Base-by-base conservation (phyloP, 805 yeast species). In the Wickerhamiella hasegawae region DNA sequence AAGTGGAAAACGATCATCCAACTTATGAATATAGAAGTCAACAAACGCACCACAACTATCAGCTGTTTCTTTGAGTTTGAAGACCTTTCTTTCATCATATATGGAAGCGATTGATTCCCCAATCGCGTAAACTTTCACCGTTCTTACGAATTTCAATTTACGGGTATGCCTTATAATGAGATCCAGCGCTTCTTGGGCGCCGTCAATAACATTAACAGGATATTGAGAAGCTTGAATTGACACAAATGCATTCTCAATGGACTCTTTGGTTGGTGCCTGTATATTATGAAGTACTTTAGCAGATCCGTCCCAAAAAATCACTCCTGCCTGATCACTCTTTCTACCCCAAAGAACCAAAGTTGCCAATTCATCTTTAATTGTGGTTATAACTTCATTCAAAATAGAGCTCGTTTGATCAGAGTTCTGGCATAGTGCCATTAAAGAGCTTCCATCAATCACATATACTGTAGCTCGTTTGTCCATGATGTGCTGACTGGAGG, bases 51-150 rank as follows among this genome's bases (percentile, higher is more conserved):
- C n/a, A n/a, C n/a, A n/a, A n/a, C n/a, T n/a, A n/a, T n/a, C n/a
- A n/a, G n/a, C n/a, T n/a, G n/a, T n/a, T n/a, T n/a, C n/a, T n/a
- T n/a, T n/a, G n/a, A n/a, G n/a, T n/a, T n/a, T n/a, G n/a, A n/a
- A n/a, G n/a, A n/a, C n/a, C n/a, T n/a, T n/a, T n/a, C n/a, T n/a
- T n/a, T n/a, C n/a, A n/a, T n/a, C n/a, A n/a, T n/a, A n/a, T n/a
- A n/a, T n/a, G n/a, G n/a, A n/a, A n/a, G n/a, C 42, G 49, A 31
- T 47, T 12, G 27, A 24, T 16, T 14, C 22, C 5, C 14, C 28
- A 9, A 19, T 52, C 4, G 68, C 53, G 6, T 64, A 39, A 2
- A 65, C 51, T 10, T 60, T 54, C 5, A 66, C 40, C 28, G 57
- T 61, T 37, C 67, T 50, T 4, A 43, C 49, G 40, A 52, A 65